Evolutionary conservation across 2,329 filamentous ascomycete species (phyloP), one percentile per base, ranked within the genome.

Genomic region (Fusarium lateritium): DNA sequence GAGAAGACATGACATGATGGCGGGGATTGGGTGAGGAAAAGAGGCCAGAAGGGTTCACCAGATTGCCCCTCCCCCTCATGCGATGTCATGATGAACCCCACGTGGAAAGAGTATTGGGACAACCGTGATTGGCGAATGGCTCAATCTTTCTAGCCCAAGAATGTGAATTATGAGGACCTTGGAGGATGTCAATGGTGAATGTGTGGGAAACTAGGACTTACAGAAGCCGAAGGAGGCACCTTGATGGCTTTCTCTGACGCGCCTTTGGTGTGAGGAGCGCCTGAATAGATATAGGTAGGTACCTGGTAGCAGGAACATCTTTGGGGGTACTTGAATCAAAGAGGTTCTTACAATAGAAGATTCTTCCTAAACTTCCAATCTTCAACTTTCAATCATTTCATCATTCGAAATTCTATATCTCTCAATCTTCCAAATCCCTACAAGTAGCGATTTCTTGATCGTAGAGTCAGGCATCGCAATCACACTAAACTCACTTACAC

Each of bases 11-110:
- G 40, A n/a, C 34, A 63, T 31, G 51, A 62, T 65, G 56, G n/a
- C 26, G 53, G 44, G 42, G 36, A 31, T 31, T 31, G 31, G 28
- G 21, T 38, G 38, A 56, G 21, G 39, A 42, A 36, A 58, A 63
- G 58, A 45, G 49, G 42, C 67, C 67, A 70, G 39, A 70, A 64
- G 67, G 67, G 67, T 70, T 70, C 67, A 44, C 46, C 15, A 45
- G 49, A 43, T 59, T 70, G 53, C 57, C 56, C 67, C 67, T 60
- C 62, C 55, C 54, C 56, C 57, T 59, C 56, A 22, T 50, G 39
- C 22, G 42, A 44, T 52, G 53, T 66, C 62, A 67, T 70, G 52
- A 68, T 46, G 54, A 43, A 65, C 58, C 67, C 61, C 65, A 57
- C 61, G 49, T 10, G 34, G 33, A 34, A 28, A 22, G 39, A 3